phyloP scores from a whole-genome alignment of 1,284 basidiomycete genomes.

The Heterobasidion occidentale region DNA sequence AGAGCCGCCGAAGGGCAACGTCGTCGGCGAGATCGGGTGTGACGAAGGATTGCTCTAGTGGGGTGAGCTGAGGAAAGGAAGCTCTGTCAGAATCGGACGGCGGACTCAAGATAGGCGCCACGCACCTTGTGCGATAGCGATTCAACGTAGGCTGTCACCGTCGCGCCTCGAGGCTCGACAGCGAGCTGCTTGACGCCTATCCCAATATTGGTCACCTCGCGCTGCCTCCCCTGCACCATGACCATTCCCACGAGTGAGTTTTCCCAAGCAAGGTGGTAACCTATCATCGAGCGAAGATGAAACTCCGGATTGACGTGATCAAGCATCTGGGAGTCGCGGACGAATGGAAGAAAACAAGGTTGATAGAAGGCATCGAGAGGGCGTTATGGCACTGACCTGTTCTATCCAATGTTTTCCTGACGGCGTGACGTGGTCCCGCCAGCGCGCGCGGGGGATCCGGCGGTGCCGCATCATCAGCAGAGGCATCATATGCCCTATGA shows the following conservation, averaged over 20 bases:
- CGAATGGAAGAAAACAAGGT: not conserved
- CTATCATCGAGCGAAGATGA: constrained; percentile 64
- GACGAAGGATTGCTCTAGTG: constrained; percentile 48
- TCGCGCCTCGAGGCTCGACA: constrained; percentile 48
- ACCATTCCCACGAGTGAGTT: constrained; percentile 70
- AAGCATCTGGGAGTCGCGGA: constrained; percentile 11
- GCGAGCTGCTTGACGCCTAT: constrained; percentile 61
- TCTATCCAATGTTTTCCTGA: constrained; percentile 77
- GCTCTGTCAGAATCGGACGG: not conserved
- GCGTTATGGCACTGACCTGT: constrained; percentile 37
- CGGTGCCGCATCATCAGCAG: constrained; percentile 79
- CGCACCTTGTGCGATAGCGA: constrained; percentile 67
- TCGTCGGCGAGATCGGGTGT: constrained; percentile 46
- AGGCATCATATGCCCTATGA: constrained; percentile 67
- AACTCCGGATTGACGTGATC: constrained; percentile 43
- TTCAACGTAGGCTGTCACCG: constrained; percentile 55
- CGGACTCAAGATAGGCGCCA: not conserved
- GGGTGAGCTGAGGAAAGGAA: constrained; percentile 43
- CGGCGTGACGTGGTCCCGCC: constrained; percentile 53
- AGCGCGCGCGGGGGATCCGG: constrained; percentile 64
- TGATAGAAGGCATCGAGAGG: not conserved
- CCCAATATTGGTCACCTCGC: constrained; percentile 71
- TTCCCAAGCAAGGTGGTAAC: constrained; percentile 65
- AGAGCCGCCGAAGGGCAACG: constrained; percentile 59
- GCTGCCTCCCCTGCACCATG: constrained; percentile 69